These are phyloP conservation scores for Aspergillus neotritici DNA, from an alignment of 2,329 filamentous ascomycete species.

Conservation along the genomic window DNA sequence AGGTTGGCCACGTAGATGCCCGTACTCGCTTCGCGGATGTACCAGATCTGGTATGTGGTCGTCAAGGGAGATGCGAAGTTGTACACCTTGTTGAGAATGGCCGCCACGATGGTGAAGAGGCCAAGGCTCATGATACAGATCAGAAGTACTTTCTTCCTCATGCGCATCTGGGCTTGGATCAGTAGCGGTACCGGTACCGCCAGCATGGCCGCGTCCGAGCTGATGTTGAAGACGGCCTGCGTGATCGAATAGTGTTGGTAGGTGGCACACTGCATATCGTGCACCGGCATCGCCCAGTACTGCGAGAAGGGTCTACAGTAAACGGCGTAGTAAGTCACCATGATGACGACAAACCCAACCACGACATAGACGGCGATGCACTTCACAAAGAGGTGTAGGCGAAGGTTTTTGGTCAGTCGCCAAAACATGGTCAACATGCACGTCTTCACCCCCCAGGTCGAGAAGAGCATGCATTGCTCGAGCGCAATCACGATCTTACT, in stretches of 20 bases:
- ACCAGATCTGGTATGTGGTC: constrained; percentile 40
- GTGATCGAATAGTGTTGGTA: constrained; percentile 40
- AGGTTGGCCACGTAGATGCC: constrained; percentile 45
- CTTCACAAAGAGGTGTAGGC: constrained; percentile 35
- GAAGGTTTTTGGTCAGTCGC: constrained; percentile 39
- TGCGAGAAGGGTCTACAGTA: constrained; percentile 47
- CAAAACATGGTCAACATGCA: constrained; percentile 48
- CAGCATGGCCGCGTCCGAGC: constrained; percentile 37
- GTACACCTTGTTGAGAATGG: constrained; percentile 47
- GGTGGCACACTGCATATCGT: constrained; percentile 36
- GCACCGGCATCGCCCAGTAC: constrained; percentile 47
- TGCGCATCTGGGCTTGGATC: constrained; percentile 30
- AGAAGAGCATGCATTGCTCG: constrained; percentile 46
- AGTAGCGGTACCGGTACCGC: constrained; percentile 36
- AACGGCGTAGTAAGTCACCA: constrained; percentile 45
- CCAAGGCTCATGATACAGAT: constrained; percentile 35
- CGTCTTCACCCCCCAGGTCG: constrained; percentile 48
- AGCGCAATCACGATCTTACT: constrained; percentile 47
- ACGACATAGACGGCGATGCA: constrained; percentile 40
- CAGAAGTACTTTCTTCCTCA: constrained; percentile 30
- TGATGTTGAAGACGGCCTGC: constrained; percentile 43
- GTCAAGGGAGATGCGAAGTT: constrained; percentile 34
- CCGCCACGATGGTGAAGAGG: constrained; percentile 39
- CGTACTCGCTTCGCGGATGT: constrained; percentile 37
- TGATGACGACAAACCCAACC: constrained; percentile 44